Evolutionary conservation across 2,329 filamentous ascomycete species (phyloP).

Genomic region (Arthrinium puccinioides): DNA sequence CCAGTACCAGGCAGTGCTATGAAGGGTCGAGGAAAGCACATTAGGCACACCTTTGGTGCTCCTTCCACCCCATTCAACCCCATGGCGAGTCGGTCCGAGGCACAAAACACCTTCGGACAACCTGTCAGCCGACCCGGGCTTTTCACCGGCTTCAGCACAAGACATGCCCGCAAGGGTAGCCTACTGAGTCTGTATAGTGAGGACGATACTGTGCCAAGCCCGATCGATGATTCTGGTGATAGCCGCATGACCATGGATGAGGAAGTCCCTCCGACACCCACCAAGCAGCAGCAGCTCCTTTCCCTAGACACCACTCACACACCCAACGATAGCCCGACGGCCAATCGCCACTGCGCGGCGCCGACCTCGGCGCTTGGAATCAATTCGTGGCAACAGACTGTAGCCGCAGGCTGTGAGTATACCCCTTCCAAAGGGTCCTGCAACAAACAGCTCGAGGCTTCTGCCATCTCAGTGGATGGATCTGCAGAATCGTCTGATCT

Average conservation of each 20-base stretch:
- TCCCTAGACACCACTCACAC: constrained; percentile 25
- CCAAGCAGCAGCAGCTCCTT: constrained; percentile 54
- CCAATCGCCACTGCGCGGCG: constrained; percentile 34
- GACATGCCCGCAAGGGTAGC: constrained; percentile 52
- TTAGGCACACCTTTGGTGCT: constrained; percentile 66
- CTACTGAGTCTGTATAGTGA: constrained; percentile 73
- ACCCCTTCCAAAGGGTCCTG: constrained; percentile 15
- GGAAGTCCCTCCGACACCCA: constrained; percentile 89
- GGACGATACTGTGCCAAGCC: constrained; percentile 56
- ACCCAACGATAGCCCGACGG: constrained; percentile 39
- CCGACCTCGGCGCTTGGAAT: constrained; percentile 32
- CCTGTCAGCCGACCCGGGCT: constrained; percentile 57
- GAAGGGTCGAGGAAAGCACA: constrained; percentile 54
- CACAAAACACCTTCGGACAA: constrained; percentile 41
- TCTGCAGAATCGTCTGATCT: constrained; percentile 21
- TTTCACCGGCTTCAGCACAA: constrained; percentile 51
- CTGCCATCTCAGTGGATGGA: constrained; percentile 10
- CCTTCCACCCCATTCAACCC: constrained; percentile 77
- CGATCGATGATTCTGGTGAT: constrained; percentile 35
- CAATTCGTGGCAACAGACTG: constrained; percentile 14
- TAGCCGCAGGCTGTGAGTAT: constrained; percentile 35
- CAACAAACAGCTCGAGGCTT: constrained; percentile 8
- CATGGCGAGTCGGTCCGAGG: constrained; percentile 33
- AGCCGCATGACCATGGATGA: constrained; percentile 38
- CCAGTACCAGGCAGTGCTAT: constrained; percentile 49